These are phyloP conservation scores for Nothophaeocryptopus gaeumannii DNA, from an alignment of 2,329 filamentous ascomycete species.

Conservation along the genomic window DNA sequence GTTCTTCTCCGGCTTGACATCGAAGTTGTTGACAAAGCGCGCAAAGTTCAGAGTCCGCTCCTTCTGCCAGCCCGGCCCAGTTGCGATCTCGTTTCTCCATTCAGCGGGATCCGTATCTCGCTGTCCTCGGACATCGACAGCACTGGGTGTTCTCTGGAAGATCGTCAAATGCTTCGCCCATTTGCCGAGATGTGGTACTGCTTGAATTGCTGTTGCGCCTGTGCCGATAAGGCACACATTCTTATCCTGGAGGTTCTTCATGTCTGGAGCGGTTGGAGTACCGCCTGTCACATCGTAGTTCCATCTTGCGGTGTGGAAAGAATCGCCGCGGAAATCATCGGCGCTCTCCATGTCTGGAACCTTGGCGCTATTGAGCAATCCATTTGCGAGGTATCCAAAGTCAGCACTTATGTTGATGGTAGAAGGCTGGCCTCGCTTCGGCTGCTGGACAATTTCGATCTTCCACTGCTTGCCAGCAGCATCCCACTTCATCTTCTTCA, in stretches of 20 bases:
- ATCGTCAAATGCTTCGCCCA: slow-evolving; percentile 40
- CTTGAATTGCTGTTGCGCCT: slow-evolving; percentile 45
- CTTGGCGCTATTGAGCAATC: slow-evolving; percentile 45
- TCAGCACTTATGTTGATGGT: slow-evolving; percentile 33
- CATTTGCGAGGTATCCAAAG: slow-evolving; percentile 43
- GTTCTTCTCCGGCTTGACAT: slow-evolving; percentile 38
- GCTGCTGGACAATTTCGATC: slow-evolving; percentile 30
- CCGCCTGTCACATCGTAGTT: slow-evolving; percentile 44
- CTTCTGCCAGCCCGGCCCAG: slow-evolving; percentile 50
- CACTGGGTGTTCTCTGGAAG: slow-evolving; percentile 45
- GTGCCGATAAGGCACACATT: slow-evolving; percentile 46
- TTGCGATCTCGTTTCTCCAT: slow-evolving; percentile 39
- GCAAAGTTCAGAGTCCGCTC: slow-evolving; percentile 48
- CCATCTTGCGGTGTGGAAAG: slow-evolving; percentile 48
- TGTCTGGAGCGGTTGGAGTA: slow-evolving; percentile 27
- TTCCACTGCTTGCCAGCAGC: slow-evolving; percentile 38
- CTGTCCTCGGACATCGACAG: slow-evolving; percentile 37
- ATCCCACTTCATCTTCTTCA: slow-evolving; percentile 48
- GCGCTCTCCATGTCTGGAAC: slow-evolving; percentile 45
- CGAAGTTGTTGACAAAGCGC: slow-evolving; percentile 36
- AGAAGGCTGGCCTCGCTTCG: slow-evolving; percentile 27
- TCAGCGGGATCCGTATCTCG: slow-evolving; percentile 42
- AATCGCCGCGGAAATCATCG: slow-evolving; percentile 39
- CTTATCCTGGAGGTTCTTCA: slow-evolving; percentile 41
- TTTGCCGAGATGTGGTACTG: slow-evolving; percentile 40